Conservation (phyloP, 345 rosid genomes). For the Eucalyptus marginata region DNA sequence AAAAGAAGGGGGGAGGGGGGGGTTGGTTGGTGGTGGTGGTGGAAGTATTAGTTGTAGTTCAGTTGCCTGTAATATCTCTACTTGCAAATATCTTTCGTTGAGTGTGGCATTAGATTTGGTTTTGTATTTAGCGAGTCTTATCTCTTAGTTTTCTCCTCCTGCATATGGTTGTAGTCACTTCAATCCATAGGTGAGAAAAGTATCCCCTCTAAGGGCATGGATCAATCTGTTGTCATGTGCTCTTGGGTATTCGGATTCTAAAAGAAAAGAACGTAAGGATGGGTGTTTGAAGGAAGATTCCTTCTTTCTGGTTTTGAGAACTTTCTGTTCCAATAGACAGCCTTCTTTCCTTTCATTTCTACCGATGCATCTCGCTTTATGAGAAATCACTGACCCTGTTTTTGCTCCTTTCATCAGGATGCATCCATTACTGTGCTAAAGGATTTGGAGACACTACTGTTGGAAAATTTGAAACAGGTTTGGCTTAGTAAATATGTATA, state of each 20-base stretch:
- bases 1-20: fast-evolving
- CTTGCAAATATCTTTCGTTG: not conserved
- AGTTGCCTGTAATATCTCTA: not conserved
- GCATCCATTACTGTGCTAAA: slow-evolving; percentile 47
- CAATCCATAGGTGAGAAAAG: not conserved
- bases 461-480: slow-evolving; percentile 67
- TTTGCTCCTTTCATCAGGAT: slow-evolving; percentile 22
- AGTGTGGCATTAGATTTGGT: not conserved
- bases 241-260: not conserved
- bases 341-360: not conserved
- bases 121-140: not conserved
- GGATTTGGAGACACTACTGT: slow-evolving; percentile 68
- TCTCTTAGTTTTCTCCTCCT: not conserved
- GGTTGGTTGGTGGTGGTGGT: not conserved
- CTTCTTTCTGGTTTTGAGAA: not conserved
- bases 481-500: not conserved
- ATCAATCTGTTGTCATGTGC: not conserved
- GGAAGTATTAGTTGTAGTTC: not conserved
- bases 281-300: not conserved
- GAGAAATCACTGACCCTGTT: not conserved
- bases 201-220: not conserved
- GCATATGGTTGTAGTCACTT: not conserved
- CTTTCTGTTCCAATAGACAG: not conserved
- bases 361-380: not conserved
- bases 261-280: not conserved